Conservation (phyloP, 805 yeast genomes). For the Ascoidea asiatica region DNA sequence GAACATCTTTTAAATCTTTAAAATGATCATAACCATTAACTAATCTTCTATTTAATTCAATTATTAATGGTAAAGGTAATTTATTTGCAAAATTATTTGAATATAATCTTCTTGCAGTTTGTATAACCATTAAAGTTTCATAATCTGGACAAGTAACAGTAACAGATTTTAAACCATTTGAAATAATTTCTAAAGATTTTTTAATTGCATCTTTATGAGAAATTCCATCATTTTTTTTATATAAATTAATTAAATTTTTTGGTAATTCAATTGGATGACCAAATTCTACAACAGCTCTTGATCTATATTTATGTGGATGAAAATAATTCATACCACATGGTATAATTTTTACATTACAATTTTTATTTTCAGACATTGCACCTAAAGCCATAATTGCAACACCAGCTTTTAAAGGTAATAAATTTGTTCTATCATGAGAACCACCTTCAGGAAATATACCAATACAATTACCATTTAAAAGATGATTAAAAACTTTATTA, state of each 20-base stretch:
- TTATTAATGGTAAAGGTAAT: slow-evolving; percentile 69
- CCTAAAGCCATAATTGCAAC: slow-evolving; percentile 98
- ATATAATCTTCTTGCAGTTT: slow-evolving; percentile 84
- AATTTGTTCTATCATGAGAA: slow-evolving; percentile 86
- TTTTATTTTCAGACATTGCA: slow-evolving; percentile 68
- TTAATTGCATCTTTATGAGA: slow-evolving; percentile 62
- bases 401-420: slow-evolving; percentile 90
- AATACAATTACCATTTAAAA: slow-evolving; percentile 66
- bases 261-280: slow-evolving; percentile 74
- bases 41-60: slow-evolving; percentile 83
- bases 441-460: slow-evolving; percentile 99
- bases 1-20: slow-evolving; percentile 56
- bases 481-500: slow-evolving; percentile 70
- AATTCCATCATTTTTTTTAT: slow-evolving; percentile 45
- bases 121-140: slow-evolving; percentile 80
- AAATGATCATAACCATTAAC: slow-evolving; percentile 69
- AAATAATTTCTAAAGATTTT: slow-evolving; percentile 53
- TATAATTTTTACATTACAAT: slow-evolving; percentile 70
- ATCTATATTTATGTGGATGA: slow-evolving; percentile 89
- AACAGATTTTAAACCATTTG: slow-evolving; percentile 67
- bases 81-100: slow-evolving; percentile 58
- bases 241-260: slow-evolving; percentile 46
- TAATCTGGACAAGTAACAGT: slow-evolving; percentile 83
- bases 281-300: slow-evolving; percentile 90
- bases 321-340: slow-evolving; percentile 98